Base-by-base conservation (phyloP, 805 yeast species). In the Monosporozyma unispora region DNA sequence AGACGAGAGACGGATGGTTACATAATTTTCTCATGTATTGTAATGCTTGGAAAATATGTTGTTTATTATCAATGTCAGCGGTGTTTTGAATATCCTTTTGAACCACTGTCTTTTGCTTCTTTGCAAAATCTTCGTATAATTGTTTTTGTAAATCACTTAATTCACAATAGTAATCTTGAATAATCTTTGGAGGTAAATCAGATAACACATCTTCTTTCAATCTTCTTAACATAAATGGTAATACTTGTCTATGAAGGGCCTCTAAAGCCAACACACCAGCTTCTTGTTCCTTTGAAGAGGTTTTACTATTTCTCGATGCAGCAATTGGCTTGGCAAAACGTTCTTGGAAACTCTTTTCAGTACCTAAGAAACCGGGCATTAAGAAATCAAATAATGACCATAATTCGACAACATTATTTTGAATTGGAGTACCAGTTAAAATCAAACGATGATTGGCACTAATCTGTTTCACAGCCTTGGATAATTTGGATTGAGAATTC, bases 361-460 rank as follows among this genome's bases (percentile, higher is more conserved):
- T 82, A 12, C 99, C 99, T 55, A 93, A 72, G 61, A 93, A 93
- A 0, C 99, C 99, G 2, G 99, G 99, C 99, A 93, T 93, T 66
- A 93, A 74, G 66, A 89, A 93, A 67, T 93, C 99, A 72, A 93
- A 93, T 60, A 93, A 72, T 3, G 99, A 93, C 99, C 99, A 93
- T 54, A 93, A 72, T 67, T 93, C 99, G 41, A 93, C 74, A 2
- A 93, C 99, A 62, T 93, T 93, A 63, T 93, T 93, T 67, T 93
- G 99, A 58, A 93, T 93, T 12, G 99, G 99, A 0, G 99, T 93
- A 59, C 99, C 99, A 0, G 98, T 87, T 52, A 93, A 73, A 39
- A 93, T 83, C 55, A 93, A 75, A 47, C 99, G 71, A 67, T 93
- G 99, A 53, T 91, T 89, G 1, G 98, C 95, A 50, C 76, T 73